Conservation (phyloP, 768 basidiomycete genomes). For the Coprinopsis cinerea region DNA sequence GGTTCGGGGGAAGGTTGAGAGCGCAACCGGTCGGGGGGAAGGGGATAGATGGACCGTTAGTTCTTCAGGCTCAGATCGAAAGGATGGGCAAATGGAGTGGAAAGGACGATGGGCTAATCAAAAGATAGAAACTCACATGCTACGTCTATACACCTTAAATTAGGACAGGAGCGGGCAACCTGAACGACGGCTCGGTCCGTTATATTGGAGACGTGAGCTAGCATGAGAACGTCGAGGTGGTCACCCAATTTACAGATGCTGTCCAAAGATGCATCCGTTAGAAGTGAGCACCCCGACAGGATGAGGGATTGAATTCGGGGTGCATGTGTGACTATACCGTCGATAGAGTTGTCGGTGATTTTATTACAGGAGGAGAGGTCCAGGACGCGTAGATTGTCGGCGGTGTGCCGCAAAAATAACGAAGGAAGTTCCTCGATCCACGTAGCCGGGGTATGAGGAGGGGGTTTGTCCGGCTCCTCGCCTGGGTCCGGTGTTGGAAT, state of each 20-base stretch:
- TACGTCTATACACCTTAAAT: constrained; percentile 78
- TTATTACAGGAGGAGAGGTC: constrained; percentile 66
- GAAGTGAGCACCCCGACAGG: constrained; percentile 66
- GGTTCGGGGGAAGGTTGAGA: constrained; percentile 7
- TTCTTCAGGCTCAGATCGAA: neutral
- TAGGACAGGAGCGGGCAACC: constrained; percentile 63
- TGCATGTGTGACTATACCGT: constrained; percentile 70
- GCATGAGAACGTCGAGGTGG: constrained; percentile 71
- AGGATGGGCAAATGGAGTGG: neutral
- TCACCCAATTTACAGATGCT: constrained; percentile 68
- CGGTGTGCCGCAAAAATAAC: constrained; percentile 54
- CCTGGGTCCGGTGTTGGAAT: constrained; percentile 18
- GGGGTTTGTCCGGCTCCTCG: constrained; percentile 36
- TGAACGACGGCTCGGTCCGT: constrained; percentile 71
- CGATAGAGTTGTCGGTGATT: constrained; percentile 73
- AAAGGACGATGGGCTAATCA: constrained; percentile 1
- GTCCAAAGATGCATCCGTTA: constrained; percentile 69
- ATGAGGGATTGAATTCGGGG: constrained; percentile 71
- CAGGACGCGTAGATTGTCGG: constrained; percentile 71
- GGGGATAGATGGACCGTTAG: constrained; percentile 3
- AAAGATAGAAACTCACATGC: constrained; percentile 59
- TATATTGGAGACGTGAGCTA: constrained; percentile 75
- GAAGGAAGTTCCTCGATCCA: constrained; percentile 62
- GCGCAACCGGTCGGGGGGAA: constrained; percentile 12
- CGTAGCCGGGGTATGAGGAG: constrained; percentile 50